These are phyloP conservation scores for Ustilago lituana DNA, from an alignment of 1,284 basidiomycete genomes.

Conservation along the genomic window DNA sequence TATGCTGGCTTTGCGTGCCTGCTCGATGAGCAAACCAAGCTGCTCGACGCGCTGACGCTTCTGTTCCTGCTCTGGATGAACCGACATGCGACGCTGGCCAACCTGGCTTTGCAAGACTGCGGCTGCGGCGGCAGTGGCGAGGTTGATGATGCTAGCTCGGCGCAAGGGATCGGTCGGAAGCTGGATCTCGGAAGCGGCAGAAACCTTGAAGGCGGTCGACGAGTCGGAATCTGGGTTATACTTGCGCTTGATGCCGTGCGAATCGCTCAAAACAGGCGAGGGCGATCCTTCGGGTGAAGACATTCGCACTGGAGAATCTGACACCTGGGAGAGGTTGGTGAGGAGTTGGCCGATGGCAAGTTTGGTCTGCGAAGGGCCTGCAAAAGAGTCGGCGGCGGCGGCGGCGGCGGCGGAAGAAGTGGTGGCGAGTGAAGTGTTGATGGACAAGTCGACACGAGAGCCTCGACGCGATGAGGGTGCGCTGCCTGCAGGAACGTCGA, in stretches of 20 bases:
- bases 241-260: conserved; percentile 32
- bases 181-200: conserved; percentile 32
- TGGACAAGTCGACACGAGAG: conserved; percentile 30
- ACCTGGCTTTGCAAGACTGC: conserved; percentile 41
- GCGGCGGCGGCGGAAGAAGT: background rate
- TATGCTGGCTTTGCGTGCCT: conserved; percentile 42
- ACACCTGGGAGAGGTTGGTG: conserved; percentile 25
- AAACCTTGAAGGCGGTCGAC: conserved; percentile 11
- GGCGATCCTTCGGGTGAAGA: conserved; percentile 24
- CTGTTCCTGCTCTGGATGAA: conserved; percentile 31
- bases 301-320: conserved; percentile 12
- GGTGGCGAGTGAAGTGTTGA: conserved; percentile 6
- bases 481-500: conserved; percentile 20
- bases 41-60: conserved; percentile 49
- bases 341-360: conserved; percentile 36
- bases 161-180: conserved; percentile 35
- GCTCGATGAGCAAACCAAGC: conserved; percentile 41
- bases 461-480: conserved; percentile 27
- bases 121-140: conserved; percentile 42
- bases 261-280: conserved; percentile 12
- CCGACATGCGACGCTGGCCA: conserved; percentile 30
- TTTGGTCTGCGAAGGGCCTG: conserved; percentile 11
- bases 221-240: conserved; percentile 20
- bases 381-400: conserved; percentile 3
- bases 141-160: conserved; percentile 49